These are phyloP conservation scores for Bacterosira constricta DNA, from an alignment of 108 stramenopile species.

Conservation along the genomic window DNA sequence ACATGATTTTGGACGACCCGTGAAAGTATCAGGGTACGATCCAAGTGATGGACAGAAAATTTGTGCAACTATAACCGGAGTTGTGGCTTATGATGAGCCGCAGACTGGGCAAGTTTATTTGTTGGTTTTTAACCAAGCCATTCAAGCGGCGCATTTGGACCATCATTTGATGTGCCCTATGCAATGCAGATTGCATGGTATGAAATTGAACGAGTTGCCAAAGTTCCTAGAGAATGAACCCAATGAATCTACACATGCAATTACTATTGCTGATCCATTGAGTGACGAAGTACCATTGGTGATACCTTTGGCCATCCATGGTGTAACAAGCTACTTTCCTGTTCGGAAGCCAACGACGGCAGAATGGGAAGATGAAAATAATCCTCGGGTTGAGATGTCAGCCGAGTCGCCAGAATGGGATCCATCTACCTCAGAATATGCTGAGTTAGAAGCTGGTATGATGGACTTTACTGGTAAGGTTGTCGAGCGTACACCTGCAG, in stretches of 20 bases:
- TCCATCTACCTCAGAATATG: background rate
- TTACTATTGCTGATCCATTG: background rate
- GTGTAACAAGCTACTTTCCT: slow-evolving; percentile 10
- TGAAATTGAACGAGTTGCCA: slow-evolving; percentile 7
- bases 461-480: background rate
- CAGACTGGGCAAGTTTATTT: slow-evolving; percentile 13
- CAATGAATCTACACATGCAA: background rate
- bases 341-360: slow-evolving; percentile 4
- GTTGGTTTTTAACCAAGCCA: slow-evolving; percentile 25
- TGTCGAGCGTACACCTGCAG: background rate
- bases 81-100: slow-evolving; percentile 27
- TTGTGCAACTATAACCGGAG: background rate
- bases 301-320: slow-evolving; percentile 6
- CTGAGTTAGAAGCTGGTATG: slow-evolving; percentile 12
- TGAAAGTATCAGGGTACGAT: background rate
- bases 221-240: background rate
- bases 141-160: background rate
- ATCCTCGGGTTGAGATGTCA: slow-evolving; percentile 15
- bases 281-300: background rate
- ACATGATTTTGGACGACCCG: background rate
- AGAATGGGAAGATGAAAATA: slow-evolving; percentile 7
- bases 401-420: slow-evolving; percentile 11
- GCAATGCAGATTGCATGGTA: slow-evolving; percentile 14
- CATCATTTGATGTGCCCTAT: slow-evolving; percentile 32
- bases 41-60: background rate